Percentiles rank a stretch among this genome's conserved stretches.
phyloP scores from a whole-genome alignment of 805 yeast species.

The Kazachstania africana region DNA sequence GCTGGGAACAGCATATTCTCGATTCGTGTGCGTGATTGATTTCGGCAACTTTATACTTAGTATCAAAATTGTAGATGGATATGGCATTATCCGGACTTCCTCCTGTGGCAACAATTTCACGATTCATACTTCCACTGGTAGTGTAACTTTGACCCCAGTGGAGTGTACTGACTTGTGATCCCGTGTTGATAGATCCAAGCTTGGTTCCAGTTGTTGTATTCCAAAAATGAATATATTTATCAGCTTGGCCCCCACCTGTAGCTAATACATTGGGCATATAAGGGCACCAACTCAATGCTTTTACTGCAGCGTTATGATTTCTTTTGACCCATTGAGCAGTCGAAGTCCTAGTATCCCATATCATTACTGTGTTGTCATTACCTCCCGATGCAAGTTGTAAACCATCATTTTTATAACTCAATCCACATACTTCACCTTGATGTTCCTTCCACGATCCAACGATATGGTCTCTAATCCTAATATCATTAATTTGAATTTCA shows the following conservation, averaged over 20 bases:
- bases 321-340: conserved; percentile 65
- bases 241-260: conserved; percentile 95
- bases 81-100: conserved; percentile 86
- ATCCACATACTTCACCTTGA: conserved; percentile 84
- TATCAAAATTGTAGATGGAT: conserved; percentile 74
- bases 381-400: conserved; percentile 84
- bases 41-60: conserved; percentile 78
- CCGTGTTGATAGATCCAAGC: conserved; percentile 78
- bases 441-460: conserved; percentile 52
- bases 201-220: conserved; percentile 84
- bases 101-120: conserved; percentile 84
- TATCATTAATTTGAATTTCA: conserved; percentile 77
- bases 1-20: conserved; percentile 67
- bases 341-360: conserved; percentile 77
- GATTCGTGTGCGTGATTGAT: conserved; percentile 81
- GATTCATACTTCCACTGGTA: conserved; percentile 19
- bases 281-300: conserved; percentile 93
- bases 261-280: conserved; percentile 71
- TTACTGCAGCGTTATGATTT: conserved; percentile 86
- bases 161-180: conserved; percentile 87
- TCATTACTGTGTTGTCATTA: conserved; percentile 82
- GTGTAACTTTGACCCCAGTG: conserved; percentile 64
- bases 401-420: conserved; percentile 78
- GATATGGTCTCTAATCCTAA: conserved; percentile 69
- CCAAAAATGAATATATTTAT: conserved; percentile 87